Evolutionary conservation across 2,329 filamentous ascomycete species (phyloP).

Genomic region (Pseudogymnoascus sp.): DNA sequence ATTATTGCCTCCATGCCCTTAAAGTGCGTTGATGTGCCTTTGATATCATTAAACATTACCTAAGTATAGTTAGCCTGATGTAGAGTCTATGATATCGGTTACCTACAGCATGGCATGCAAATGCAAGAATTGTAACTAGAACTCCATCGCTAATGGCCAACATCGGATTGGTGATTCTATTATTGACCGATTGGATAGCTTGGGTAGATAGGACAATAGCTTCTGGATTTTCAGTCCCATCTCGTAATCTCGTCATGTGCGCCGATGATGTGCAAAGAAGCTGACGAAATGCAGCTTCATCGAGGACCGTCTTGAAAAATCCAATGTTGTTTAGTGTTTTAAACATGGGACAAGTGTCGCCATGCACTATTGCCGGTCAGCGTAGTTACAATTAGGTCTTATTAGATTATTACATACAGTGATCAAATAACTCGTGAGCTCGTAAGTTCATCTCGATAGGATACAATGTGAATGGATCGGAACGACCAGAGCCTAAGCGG

Average conservation of each 20-base stretch:
- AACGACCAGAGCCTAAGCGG: slow-evolving; percentile 11
- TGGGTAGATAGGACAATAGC: slow-evolving; percentile 13
- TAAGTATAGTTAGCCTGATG: background rate
- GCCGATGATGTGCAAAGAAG: slow-evolving; percentile 14
- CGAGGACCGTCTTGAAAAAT: slow-evolving; percentile 12
- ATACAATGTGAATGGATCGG: slow-evolving; percentile 12
- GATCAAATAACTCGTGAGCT: slow-evolving; percentile 14
- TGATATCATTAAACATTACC: slow-evolving; percentile 16
- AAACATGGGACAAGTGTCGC: slow-evolving; percentile 15
- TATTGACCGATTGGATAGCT: slow-evolving; percentile 13
- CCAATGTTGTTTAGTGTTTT: slow-evolving; percentile 13
- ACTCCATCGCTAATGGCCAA: slow-evolving; percentile 10
- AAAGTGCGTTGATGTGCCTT: slow-evolving; percentile 9
- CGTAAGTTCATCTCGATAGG: slow-evolving; percentile 15
- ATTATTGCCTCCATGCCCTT: slow-evolving; percentile 13
- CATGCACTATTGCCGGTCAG: slow-evolving; percentile 9
- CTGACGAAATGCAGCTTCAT: slow-evolving; percentile 14
- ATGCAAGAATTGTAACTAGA: slow-evolving; percentile 12
- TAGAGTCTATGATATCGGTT: background rate
- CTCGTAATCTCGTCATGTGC: slow-evolving; percentile 11
- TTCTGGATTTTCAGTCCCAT: slow-evolving; percentile 11
- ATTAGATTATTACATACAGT: slow-evolving; percentile 9
- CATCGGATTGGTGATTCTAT: slow-evolving; percentile 10
- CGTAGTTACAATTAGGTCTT: background rate
- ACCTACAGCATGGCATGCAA: slow-evolving; percentile 14